Percentiles rank a stretch among this genome's conserved stretches.
phyloP scores from a whole-genome alignment of 345 rosid species.

The Cardamine occulta region DNA sequence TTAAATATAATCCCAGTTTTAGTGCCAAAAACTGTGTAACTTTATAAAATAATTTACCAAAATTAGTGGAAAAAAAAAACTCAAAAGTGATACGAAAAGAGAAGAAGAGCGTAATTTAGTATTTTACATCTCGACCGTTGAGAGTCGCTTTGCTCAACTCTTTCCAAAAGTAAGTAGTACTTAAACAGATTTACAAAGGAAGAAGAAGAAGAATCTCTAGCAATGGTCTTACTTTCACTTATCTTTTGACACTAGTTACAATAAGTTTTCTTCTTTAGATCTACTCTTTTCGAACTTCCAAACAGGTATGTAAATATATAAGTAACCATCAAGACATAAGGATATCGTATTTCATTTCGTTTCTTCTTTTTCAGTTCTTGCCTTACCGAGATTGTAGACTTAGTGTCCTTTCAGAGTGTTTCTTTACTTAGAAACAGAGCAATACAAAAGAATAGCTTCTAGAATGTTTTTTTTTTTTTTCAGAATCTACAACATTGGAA shows the following conservation, averaged over 20 bases:
- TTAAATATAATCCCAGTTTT: background rate
- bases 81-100: background rate
- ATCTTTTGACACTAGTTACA: background rate
- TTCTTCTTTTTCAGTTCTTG: background rate
- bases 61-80: background rate
- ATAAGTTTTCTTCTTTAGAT: background rate
- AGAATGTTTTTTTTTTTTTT: background rate
- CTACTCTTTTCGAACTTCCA: background rate
- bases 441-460: constrained; percentile 21
- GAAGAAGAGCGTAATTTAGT: background rate
- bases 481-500: constrained; percentile 66
- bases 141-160: background rate
- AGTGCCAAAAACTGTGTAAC: background rate
- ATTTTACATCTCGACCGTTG: background rate
- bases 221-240: background rate
- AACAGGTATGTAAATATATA: background rate
- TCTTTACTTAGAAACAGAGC: constrained; percentile 25
- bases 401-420: background rate
- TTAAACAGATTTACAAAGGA: background rate
- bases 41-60: background rate
- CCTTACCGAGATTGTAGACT: background rate
- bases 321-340: constrained; percentile 21
- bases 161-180: background rate
- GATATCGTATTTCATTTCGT: background rate
- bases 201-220: background rate